These are phyloP conservation scores for Trichoderma erinaceum DNA, from an alignment of 495 filamentous ascomycete species.

Conservation along the genomic window DNA sequence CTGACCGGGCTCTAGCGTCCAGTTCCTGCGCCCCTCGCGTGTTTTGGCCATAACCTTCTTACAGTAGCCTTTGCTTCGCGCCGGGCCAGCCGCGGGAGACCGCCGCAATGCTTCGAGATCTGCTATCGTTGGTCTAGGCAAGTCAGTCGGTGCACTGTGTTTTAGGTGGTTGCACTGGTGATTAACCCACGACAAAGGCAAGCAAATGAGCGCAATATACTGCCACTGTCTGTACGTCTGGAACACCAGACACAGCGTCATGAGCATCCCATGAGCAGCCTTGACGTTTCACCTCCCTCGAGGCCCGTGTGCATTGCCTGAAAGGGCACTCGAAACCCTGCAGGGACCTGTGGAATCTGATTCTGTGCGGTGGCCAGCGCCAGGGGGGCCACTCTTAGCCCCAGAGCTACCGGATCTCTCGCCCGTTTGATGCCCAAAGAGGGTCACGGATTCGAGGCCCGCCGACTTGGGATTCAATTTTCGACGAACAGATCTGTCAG, in stretches of 20 bases:
- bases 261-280: neutral
- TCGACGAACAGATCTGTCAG: neutral
- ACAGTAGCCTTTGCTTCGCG: too few species aligned
- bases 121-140: too few species aligned
- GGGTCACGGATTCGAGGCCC: conserved; percentile 1
- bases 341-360: conserved; percentile 5
- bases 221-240: too few species aligned
- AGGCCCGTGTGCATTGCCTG: neutral
- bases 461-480: neutral
- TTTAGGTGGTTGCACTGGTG: too few species aligned
- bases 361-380: neutral
- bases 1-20: neutral
- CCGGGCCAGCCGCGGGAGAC: too few species aligned
- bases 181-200: too few species aligned
- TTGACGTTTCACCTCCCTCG: neutral
- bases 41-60: neutral
- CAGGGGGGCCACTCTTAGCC: neutral
- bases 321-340: conserved; percentile 8
- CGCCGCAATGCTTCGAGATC: too few species aligned
- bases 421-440: conserved; percentile 5
- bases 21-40: too few species aligned
- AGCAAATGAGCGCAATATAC: too few species aligned
- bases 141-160: too few species aligned
- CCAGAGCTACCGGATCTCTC: neutral
- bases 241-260: neutral